A percentile compares a stretch with the other conserved stretches of the same genome.
These are phyloP conservation scores for Kodamaea nitidulidarum DNA, from an alignment of 805 yeast genomes.

Conservation along the genomic window DNA sequence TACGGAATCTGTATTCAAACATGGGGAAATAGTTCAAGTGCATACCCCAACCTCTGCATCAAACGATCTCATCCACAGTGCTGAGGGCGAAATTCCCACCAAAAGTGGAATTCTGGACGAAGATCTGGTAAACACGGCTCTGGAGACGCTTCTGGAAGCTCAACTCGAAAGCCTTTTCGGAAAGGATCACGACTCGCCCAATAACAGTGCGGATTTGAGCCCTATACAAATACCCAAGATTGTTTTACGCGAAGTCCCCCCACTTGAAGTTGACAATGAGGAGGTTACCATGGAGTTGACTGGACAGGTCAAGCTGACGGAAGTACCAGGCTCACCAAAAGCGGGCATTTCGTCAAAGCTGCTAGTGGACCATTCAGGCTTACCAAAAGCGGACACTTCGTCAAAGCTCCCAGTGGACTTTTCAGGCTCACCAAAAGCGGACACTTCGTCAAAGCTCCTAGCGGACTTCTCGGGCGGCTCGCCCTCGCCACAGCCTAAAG, in stretches of 20 bases:
- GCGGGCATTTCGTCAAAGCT: too few species aligned
- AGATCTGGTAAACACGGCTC: too few species aligned
- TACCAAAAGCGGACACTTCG: too few species aligned
- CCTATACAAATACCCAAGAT: slow-evolving; percentile 6
- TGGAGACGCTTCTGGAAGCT: neutral
- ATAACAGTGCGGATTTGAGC: slow-evolving; percentile 3
- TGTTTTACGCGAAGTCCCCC: slow-evolving; percentile 2
- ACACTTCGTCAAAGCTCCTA: neutral
- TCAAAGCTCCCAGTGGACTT: neutral
- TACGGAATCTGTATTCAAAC: too few species aligned
- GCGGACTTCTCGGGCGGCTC: neutral
- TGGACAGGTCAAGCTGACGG: neutral
- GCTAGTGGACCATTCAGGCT: too few species aligned
- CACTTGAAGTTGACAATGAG: slow-evolving; percentile 4
- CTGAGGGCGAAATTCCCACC: neutral
- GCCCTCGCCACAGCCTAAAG: too few species aligned
- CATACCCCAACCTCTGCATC: neutral
- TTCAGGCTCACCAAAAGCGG: too few species aligned
- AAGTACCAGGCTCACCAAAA: too few species aligned
- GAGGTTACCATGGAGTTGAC: slow-evolving; percentile 20
- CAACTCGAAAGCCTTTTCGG: neutral
- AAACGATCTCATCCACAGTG: neutral
- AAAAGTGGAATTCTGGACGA: neutral
- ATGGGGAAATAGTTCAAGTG: too few species aligned
- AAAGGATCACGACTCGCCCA: neutral